Evolutionary conservation across 495 filamentous ascomycete genomes (phyloP).

Genomic region (Elasticomyces elasticus): DNA sequence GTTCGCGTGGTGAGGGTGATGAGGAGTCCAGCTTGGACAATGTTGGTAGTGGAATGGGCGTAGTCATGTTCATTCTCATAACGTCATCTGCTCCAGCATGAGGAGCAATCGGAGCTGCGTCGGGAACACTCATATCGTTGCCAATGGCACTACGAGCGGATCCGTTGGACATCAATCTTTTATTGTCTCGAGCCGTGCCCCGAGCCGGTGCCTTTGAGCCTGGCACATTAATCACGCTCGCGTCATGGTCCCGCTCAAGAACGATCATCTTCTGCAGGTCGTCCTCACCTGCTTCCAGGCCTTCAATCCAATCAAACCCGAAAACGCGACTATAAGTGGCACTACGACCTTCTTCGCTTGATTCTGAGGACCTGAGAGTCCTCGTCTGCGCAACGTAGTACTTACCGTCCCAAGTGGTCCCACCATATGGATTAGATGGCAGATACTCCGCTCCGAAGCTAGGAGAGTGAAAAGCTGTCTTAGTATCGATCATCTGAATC

Average conservation of each 20-base stretch:
- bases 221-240: conserved; percentile 5
- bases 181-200: conserved; percentile 5
- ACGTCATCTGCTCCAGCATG: too few species aligned
- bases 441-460: neutral
- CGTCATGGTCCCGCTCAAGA: conserved; percentile 7
- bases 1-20: conserved; percentile 26
- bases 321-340: conserved; percentile 6
- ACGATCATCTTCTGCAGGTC: conserved; percentile 4
- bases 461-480: neutral
- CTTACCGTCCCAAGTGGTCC: conserved; percentile 6
- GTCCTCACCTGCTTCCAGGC: neutral
- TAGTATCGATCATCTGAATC: conserved; percentile 48
- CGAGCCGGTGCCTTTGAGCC: neutral
- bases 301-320: conserved; percentile 20
- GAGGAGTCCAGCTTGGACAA: neutral
- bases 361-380: conserved; percentile 1
- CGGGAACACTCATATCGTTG: too few species aligned
- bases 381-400: conserved; percentile 9
- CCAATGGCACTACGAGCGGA: neutral
- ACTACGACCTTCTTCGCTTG: neutral
- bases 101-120: neutral
- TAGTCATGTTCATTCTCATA: too few species aligned
- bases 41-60: neutral
- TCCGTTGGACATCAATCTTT: conserved; percentile 1
- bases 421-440: conserved; percentile 13